Base-by-base conservation (phyloP, 202 grass and related monocot genomes). In the Cymbopogon flexuosus region DNA sequence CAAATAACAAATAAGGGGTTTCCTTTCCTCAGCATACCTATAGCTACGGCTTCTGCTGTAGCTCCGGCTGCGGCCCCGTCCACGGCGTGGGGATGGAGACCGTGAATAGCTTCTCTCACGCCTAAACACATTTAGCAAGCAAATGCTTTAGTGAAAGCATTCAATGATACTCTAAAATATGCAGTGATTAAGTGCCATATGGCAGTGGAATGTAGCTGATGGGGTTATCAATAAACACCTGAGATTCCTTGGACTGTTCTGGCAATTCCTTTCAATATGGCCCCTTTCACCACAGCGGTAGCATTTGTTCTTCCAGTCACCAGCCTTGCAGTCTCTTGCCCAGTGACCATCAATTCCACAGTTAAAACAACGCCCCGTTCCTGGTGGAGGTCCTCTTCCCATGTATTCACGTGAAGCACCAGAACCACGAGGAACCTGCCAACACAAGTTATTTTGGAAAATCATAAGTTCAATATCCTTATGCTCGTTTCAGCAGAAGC, bases 241-340 rank as follows among this genome's bases (percentile, higher is more conserved):
- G 22, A 91, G 59, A 31, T 71, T 95, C 65, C 90, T 95, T 36
- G 96, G 96, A 42, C 96, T 99, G 81, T 99, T 99, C 82, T 99
- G 96, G 58, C 96, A 98, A 64, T 98, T 98, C 41, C 90, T 94
- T 89, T 98, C 96, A 39, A 98, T 95, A 65, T 98, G 96, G 8
- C 92, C 96, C 68, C 92, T 86, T 64, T 98, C 96, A 10, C 96
- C 96, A 81, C 96, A 98, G 2, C 96, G 96, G 76, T 98, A 98
- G 66, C 96, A 98, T 79, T 93, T 98, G 83, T 98, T 98, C 79
- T 98, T 98, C 96, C 96, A 98, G 65, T 98, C 96, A 88, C 96
- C 96, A 80, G 96, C 88, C 41, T 93, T 93, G 84, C 96, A 98
- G 59, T 98, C 96, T 18, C 96, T 88, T 49, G 96, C 96, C 96